Evolutionary conservation across 2,329 filamentous ascomycete genomes (phyloP), one percentile per base, ranked within the genome.

Genomic region (Colletotrichum orbiculare): DNA sequence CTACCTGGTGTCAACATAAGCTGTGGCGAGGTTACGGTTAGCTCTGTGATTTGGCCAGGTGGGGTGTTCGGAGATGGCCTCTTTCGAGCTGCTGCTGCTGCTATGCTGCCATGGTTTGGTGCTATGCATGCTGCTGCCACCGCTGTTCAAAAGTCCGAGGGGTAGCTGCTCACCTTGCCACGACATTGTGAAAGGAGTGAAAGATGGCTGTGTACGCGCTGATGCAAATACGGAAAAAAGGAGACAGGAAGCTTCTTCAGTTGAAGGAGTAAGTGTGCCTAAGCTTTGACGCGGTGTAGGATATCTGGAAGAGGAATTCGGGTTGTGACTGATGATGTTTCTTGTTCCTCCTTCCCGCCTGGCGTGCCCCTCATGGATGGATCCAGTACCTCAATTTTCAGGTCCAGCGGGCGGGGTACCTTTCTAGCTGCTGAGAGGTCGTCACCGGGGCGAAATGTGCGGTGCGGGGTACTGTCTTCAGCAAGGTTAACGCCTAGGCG

Each of bases 91-190:
- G 54, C 54, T 45, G 42, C 35, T 15, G 33, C 39, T 39, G 54
- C 60, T 38, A 49, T 38, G 54, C 42, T 39, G 52, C 52, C 52
- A 25, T 25, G 25, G 25, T 25, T 25, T 60, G 49, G 56, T 47
- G n/a, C 58, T 54, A 54, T 43, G 45, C 38, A 34, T 45, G 34
- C 7, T 6, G 54, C 54, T 45, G 42, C 35, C 46, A 37, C 37
- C 48, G 54, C 52, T 15, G 33, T 25, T 39, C 47, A 54, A 35
- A 49, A 38, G 54, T n/a, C 43, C 43, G 15, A 15, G 34, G 15
- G 47, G 15, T 42, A 35, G 46, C 17, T 68, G 74, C 74, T 73
- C 74, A 92, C 90, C 87, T 90, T 93, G 89, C 89, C 89, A 91
- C 80, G 89, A 91, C 89, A 92, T 91, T 76, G 72, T 87, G 75